Evolutionary conservation across 495 filamentous ascomycete species (phyloP).

Genomic region (Tuber aestivum): DNA sequence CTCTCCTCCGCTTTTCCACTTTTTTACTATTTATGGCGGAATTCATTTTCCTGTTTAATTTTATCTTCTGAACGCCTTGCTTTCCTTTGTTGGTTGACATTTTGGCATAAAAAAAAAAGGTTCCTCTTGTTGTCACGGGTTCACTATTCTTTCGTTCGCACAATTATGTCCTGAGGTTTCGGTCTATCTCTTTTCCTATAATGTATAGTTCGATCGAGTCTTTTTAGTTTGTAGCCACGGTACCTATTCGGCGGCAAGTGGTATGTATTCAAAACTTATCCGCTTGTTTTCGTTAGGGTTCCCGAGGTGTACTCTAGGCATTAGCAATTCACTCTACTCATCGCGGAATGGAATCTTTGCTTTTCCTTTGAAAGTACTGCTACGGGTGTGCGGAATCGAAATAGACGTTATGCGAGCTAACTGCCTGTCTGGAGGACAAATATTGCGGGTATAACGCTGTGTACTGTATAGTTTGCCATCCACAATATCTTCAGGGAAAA

Average conservation of each 20-base stretch:
- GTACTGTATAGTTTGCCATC: not conserved
- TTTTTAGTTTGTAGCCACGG: not conserved
- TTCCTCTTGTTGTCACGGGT: slow-evolving; percentile 18
- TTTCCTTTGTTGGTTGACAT: slow-evolving; percentile 17
- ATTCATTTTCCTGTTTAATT: not conserved
- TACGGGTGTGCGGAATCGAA: not conserved
- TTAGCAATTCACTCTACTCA: not conserved
- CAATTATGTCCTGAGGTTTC: not conserved
- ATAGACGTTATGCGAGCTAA: not conserved
- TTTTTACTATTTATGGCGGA: not conserved
- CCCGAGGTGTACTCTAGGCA: too few relatives aligned
- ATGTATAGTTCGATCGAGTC: not conserved
- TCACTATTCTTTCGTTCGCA: slow-evolving; percentile 10
- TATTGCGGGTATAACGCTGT: not conserved
- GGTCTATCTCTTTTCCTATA: slow-evolving; percentile 7
- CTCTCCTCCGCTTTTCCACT: slow-evolving; percentile 5
- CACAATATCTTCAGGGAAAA: not conserved
- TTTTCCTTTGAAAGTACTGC: not conserved
- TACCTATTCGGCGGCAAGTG: not conserved
- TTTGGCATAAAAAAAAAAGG: slow-evolving; percentile 30
- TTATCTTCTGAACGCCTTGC: not conserved
- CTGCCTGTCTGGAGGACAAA: not conserved
- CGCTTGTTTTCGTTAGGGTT: not conserved
- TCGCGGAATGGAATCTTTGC: not conserved
- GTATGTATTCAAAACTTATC: not conserved